Base-by-base conservation (phyloP, 345 rosid species). In the Cardamine occulta region DNA sequence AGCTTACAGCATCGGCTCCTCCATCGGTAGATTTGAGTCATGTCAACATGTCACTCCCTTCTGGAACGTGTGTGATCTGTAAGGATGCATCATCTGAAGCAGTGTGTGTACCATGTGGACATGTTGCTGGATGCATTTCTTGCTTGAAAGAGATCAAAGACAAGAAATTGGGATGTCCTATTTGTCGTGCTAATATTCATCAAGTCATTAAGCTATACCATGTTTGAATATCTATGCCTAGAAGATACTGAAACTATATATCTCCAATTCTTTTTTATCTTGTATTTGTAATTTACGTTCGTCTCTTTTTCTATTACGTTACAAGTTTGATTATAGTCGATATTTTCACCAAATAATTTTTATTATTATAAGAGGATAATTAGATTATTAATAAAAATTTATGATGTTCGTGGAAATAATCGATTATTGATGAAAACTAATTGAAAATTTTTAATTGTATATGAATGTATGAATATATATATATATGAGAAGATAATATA, bases 21-120 rank as follows among this genome's bases (percentile, higher is more conserved):
- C 34, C 34, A 32, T 11, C 31, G 10, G 34, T 56, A 0, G 35
- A 28, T 56, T 15, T 18, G 64, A 11, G 0, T 11, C 66, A 1
- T 61, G 19, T 21, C 31, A 5, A 26, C 35, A 44, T 63, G 2
- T 42, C 68, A 26, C 51, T 62, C 1, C 4, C 56, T 31, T 66
- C 57, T 24, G 88, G 79, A 47, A 57, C 81, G 2, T 93, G 97
- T 71, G 81, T 80, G 21, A 82, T 90, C 64, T 93, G 98, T 82
- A 79, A 86, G 84, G 92, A 93, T 81, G 91, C 98, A 74, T 89
- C 91, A 6, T 80, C 86, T 5, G 90, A 93, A 73, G 98, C 91
- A 12, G 98, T 86, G 15, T 93, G 95, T 28, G 84, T 89, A 17
- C 98, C 98, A 1, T 93, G 98, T 52, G 98, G 98, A 44, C 98